A percentile compares a stretch with the other conserved stretches of the same genome.
Conservation (phyloP, 139 green algal genomes). For the Coccomyxa sp. region DNA sequence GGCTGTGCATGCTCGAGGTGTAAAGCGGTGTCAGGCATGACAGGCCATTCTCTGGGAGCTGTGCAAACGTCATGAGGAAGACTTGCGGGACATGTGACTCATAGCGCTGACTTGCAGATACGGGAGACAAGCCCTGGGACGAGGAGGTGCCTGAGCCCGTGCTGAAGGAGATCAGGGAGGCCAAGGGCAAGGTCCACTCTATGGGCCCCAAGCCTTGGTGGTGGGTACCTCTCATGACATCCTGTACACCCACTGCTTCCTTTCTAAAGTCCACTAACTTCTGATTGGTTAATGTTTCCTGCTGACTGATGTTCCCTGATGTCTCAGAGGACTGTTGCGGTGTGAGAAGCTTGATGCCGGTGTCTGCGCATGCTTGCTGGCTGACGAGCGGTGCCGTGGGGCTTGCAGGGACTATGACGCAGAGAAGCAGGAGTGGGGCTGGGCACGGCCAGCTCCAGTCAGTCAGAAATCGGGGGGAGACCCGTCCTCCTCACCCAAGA, state of each 20-base stretch:
- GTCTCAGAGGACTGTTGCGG: no score
- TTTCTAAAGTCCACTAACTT: background rate
- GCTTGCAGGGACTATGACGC: constrained; percentile 55
- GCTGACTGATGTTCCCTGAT: no score
- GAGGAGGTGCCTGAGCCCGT: constrained; percentile 54
- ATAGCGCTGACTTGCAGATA: constrained; percentile 6
- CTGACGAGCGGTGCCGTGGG: background rate
- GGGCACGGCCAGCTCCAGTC: constrained; percentile 47
- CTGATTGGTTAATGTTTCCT: no score
- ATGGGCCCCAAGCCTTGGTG: constrained; percentile 69
- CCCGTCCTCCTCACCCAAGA: constrained; percentile 31
- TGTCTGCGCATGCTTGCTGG: background rate
- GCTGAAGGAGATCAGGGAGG: constrained; percentile 60
- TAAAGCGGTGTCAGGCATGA: no score
- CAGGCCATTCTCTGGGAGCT: no score
- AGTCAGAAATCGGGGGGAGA: constrained; percentile 31
- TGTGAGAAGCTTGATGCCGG: no score
- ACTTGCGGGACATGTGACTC: no score
- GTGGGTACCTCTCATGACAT: constrained; percentile 29
- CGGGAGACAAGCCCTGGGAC: constrained; percentile 9
- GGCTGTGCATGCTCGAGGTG: no score
- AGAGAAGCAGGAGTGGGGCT: constrained; percentile 61
- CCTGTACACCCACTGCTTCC: background rate
- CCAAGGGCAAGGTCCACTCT: constrained; percentile 51
- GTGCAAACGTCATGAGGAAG: no score